Conservation (phyloP, 148 eudicot genomes). For the Persicaria maculosa region DNA sequence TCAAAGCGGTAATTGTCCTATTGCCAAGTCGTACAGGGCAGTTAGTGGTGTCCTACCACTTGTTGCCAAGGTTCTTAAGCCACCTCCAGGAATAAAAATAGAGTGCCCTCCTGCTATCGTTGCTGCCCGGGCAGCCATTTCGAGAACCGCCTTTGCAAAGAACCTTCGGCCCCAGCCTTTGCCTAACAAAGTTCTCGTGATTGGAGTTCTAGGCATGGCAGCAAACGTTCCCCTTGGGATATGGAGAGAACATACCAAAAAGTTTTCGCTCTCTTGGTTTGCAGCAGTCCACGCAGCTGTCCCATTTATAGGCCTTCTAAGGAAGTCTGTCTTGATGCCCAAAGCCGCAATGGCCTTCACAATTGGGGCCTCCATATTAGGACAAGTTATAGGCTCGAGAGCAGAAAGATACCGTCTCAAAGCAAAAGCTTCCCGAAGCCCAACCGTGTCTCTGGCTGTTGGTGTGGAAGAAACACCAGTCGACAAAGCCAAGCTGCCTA, state of each 20-base stretch:
- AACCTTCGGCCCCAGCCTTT: slow-evolving; percentile 87
- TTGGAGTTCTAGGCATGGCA: slow-evolving; percentile 90
- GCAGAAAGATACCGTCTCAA: slow-evolving; percentile 81
- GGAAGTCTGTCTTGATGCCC: slow-evolving; percentile 88
- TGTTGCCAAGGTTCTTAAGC: slow-evolving; percentile 83
- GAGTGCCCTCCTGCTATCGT: slow-evolving; percentile 79
- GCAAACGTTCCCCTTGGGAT: slow-evolving; percentile 81
- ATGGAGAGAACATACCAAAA: slow-evolving; percentile 93
- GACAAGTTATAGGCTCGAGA: slow-evolving; percentile 94
- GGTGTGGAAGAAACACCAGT: slow-evolving; percentile 6
- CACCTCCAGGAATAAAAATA: slow-evolving; percentile 68
- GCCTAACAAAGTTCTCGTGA: slow-evolving; percentile 65
- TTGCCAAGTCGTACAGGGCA: slow-evolving; percentile 87
- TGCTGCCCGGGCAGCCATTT: slow-evolving; percentile 77
- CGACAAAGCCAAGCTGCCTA: slow-evolving; percentile 10
- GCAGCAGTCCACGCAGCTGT: slow-evolving; percentile 95
- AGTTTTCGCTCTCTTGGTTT: slow-evolving; percentile 96
- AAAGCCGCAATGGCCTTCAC: slow-evolving; percentile 96
- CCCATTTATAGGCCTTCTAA: slow-evolving; percentile 87
- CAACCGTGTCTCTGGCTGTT: slow-evolving; percentile 14
- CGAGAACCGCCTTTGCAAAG: slow-evolving; percentile 81
- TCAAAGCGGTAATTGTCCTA: slow-evolving; percentile 78
- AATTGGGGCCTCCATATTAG: slow-evolving; percentile 81
- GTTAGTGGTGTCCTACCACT: slow-evolving; percentile 78
- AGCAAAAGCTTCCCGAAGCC: slow-evolving; percentile 30